A percentile compares a stretch with the other conserved stretches of the same genome.
Conservation (phyloP, 2,329 filamentous ascomycete genomes). For the Reticulascus tulasneorum region DNA sequence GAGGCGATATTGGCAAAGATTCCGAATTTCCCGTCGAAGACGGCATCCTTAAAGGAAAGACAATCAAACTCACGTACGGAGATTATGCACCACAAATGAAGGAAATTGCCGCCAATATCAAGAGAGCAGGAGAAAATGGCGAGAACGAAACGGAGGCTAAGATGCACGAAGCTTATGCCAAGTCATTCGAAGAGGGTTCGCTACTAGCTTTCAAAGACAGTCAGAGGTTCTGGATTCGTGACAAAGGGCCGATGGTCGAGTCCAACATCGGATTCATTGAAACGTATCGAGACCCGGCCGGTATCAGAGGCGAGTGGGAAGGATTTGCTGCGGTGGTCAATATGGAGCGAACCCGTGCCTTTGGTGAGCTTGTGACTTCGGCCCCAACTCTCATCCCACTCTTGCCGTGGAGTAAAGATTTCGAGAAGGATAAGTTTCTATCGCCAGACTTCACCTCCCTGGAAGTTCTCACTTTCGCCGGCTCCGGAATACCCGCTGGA, state of each 20-base stretch:
- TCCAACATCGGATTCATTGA: constrained; percentile 82
- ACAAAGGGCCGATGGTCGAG: constrained; percentile 77
- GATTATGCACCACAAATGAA: constrained; percentile 71
- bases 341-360: constrained; percentile 80
- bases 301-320: constrained; percentile 80
- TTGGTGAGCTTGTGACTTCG: constrained; percentile 76
- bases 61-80: constrained; percentile 67
- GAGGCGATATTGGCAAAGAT: constrained; percentile 66
- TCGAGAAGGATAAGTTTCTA: constrained; percentile 94
- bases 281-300: constrained; percentile 79
- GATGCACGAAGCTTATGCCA: constrained; percentile 70
- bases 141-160: constrained; percentile 71
- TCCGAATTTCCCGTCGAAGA: constrained; percentile 56
- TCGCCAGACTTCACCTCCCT: constrained; percentile 94
- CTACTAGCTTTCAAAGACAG: constrained; percentile 75
- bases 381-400: constrained; percentile 83
- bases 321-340: constrained; percentile 62
- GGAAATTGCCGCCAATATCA: constrained; percentile 61
- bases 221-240: constrained; percentile 77
- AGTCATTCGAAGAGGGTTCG: constrained; percentile 71
- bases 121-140: constrained; percentile 63
- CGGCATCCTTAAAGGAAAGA: constrained; percentile 61
- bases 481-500: constrained; percentile 63
- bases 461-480: constrained; percentile 77
- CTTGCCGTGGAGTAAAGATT: constrained; percentile 81